Evolutionary conservation across 2,329 filamentous ascomycete species (phyloP), one percentile per base, ranked within the genome.

Genomic region (Dactylonectria macrodidyma): DNA sequence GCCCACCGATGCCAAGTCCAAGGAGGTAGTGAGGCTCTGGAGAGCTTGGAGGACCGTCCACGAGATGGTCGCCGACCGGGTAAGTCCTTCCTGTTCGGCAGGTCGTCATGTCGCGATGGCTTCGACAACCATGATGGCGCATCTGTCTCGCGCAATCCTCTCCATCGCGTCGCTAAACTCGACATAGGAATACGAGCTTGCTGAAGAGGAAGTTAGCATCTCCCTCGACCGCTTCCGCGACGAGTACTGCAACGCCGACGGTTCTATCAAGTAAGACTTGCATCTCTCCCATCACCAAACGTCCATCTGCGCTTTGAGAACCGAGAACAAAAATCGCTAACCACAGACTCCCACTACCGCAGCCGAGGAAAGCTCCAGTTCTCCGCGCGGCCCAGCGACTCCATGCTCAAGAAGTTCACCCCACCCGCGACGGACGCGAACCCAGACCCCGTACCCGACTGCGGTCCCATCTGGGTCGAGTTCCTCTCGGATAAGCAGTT

Each of bases 41-140:
- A 93, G 95, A 82, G 94, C 95, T 76, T 97, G 94, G 90, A 91
- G 91, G 82, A 99, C 96, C 9, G 91, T 95, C 56, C 94, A 97
- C 82, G 94, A 99, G 87, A 97, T 99, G 95, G 92, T 96, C 75
- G 87, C 89, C 69, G 96, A 98, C 82, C 86, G 95, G 81, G 95
- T 97, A 89, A 77, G 92, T 52, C 52, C 9, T 44, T 50, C 38
- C 38, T 34, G 65, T 72, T 66, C 36, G 7, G 26, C 26, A 30
- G 30, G 65, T 62, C 26, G 44, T 38, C 44, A 19, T 48, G 44
- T 62, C 66, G 52, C 66, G 57, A 56, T 58, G 22, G 38, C 59
- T 55, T 63, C 50, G 58, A 55, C 47, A 55, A 56, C 48, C 51
- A 33, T 38, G 50, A 66, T 51, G 61, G 57, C 61, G 54, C 54